phyloP scores from a whole-genome alignment of 2,329 filamentous ascomycete genomes.

The Penicillium sp. region DNA sequence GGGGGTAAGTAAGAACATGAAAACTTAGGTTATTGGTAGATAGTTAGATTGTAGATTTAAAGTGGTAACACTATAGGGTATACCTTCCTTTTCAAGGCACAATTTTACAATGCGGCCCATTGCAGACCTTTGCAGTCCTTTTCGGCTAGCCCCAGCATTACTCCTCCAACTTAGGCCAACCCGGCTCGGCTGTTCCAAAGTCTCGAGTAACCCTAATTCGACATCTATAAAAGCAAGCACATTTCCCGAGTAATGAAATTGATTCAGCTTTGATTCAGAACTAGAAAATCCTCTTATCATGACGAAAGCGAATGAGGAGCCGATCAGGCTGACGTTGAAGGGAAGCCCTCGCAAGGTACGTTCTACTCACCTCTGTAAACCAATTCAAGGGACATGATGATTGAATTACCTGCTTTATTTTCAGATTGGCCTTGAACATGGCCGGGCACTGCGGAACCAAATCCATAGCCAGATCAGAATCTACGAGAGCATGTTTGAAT shows the following conservation, averaged over 20 bases:
- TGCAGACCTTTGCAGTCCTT: constrained; percentile 17
- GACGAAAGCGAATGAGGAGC: constrained; percentile 10
- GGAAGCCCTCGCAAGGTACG: constrained; percentile 31
- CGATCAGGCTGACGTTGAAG: constrained; percentile 25
- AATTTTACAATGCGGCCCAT: constrained; percentile 9
- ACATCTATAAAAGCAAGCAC: too few species aligned
- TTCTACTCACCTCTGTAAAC: not conserved
- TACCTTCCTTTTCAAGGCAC: constrained; percentile 1
- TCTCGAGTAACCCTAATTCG: too few species aligned
- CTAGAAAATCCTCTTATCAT: too few species aligned
- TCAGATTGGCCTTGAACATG: constrained; percentile 55
- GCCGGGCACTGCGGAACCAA: constrained; percentile 40
- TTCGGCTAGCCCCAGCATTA: constrained; percentile 19
- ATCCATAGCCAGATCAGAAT: constrained; percentile 49
- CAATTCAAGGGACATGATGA: not conserved
- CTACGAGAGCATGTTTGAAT: constrained; percentile 51
- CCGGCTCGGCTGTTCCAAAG: constrained; percentile 6
- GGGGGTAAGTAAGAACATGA: too few species aligned
- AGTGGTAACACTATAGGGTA: too few species aligned
- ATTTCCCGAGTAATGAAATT: too few species aligned
- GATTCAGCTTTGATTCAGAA: too few species aligned
- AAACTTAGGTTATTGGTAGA: too few species aligned
- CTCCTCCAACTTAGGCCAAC: constrained; percentile 19
- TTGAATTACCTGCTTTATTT: not conserved
- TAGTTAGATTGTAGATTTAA: too few species aligned